Evolutionary conservation across 2,329 filamentous ascomycete species (phyloP).

Genomic region (Hawksworthiomyces lignivorus): DNA sequence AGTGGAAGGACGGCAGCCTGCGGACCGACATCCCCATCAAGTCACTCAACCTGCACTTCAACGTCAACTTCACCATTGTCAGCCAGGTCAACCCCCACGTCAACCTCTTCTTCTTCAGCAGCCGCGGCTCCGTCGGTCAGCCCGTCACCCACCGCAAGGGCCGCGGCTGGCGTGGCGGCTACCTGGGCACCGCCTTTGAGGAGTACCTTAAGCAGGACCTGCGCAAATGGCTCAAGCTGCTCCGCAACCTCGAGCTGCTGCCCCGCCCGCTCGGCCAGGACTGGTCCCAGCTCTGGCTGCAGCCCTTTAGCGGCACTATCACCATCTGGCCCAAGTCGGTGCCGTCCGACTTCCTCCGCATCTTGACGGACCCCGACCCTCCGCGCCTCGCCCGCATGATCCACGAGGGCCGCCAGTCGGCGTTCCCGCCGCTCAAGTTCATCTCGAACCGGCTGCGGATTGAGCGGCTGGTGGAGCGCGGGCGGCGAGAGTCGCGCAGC

Average conservation of each 20-base stretch:
- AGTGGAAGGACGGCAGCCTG: slow-evolving; percentile 96
- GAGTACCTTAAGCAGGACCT: slow-evolving; percentile 95
- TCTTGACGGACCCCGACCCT: slow-evolving; percentile 74
- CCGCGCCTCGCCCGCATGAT: slow-evolving; percentile 79
- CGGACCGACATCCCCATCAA: slow-evolving; percentile 94
- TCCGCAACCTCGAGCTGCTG: slow-evolving; percentile 84
- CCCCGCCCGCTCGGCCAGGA: slow-evolving; percentile 88
- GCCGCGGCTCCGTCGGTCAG: slow-evolving; percentile 80
- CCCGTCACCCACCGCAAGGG: slow-evolving; percentile 92
- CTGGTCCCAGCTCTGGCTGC: slow-evolving; percentile 94
- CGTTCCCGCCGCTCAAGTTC: slow-evolving; percentile 89
- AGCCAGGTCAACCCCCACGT: slow-evolving; percentile 91
- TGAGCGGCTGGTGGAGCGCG: slow-evolving; percentile 60
- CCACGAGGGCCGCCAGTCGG: slow-evolving; percentile 78
- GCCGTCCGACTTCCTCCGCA: slow-evolving; percentile 73
- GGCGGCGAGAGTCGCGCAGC: slow-evolving; percentile 45
- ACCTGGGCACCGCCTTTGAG: slow-evolving; percentile 83
- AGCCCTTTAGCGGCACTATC: slow-evolving; percentile 88
- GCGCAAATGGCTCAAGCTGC: slow-evolving; percentile 94
- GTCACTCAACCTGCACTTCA: slow-evolving; percentile 91
- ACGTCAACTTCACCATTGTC: slow-evolving; percentile 94
- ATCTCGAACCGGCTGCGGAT: slow-evolving; percentile 79
- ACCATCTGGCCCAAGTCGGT: slow-evolving; percentile 90
- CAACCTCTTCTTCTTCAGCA: slow-evolving; percentile 98
- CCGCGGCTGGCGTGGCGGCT: slow-evolving; percentile 91